Conservation (phyloP, 371 early-diverging fungal species). For the Actinomucor elegans region DNA sequence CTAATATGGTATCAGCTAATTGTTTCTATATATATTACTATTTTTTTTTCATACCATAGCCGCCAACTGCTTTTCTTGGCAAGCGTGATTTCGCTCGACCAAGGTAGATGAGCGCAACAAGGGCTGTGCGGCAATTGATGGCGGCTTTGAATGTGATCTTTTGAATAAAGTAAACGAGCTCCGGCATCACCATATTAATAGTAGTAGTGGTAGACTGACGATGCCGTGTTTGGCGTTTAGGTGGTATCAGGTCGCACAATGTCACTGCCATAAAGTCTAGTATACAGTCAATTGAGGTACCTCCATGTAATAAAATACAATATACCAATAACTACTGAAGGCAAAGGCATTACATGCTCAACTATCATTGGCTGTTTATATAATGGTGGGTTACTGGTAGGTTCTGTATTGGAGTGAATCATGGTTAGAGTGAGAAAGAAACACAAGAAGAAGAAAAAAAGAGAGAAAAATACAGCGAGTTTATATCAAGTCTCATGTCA, state of each 20-base stretch:
- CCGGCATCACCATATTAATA: constrained; percentile 18
- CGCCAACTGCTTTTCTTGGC: constrained; percentile 39
- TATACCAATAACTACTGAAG: constrained; percentile 24
- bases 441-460: background rate
- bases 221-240: background rate
- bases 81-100: constrained; percentile 36
- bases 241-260: constrained; percentile 20
- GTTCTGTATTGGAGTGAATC: no score
- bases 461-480: background rate
- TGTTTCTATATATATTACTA: no score
- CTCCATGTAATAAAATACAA: background rate
- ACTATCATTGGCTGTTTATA: no score
- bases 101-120: constrained; percentile 43
- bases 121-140: constrained; percentile 34
- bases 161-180: constrained; percentile 38
- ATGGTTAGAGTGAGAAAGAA: background rate
- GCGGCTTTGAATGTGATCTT: constrained; percentile 35
- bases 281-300: no score
- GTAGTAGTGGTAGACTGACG: background rate
- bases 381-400: no score
- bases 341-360: constrained; percentile 7
- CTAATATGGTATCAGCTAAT: constrained; percentile 6
- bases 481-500: constrained; percentile 2
- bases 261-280: constrained; percentile 29
- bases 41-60: constrained; percentile 17